These are phyloP conservation scores for Tulasnella sp. DNA, from an alignment of 768 basidiomycete species.

Conservation along the genomic window DNA sequence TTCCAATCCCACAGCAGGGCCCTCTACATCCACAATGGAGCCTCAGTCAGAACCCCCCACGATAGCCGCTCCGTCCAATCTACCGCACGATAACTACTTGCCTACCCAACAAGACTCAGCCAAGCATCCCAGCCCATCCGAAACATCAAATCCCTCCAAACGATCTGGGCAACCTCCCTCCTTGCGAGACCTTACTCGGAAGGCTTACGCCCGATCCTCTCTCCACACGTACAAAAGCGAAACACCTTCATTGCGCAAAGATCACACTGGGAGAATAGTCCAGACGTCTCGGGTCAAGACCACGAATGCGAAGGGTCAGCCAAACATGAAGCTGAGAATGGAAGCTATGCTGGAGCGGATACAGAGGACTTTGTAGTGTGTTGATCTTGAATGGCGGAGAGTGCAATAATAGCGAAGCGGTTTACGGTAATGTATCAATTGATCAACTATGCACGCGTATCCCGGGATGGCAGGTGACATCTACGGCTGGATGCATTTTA, in stretches of 20 bases:
- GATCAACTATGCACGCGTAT: too few species aligned
- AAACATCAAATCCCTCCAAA: background rate
- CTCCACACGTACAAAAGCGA: slow-evolving; percentile 46
- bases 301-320: slow-evolving; percentile 37
- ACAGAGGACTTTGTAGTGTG: too few species aligned
- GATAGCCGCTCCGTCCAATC: background rate
- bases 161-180: background rate
- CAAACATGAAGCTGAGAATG: slow-evolving; percentile 84
- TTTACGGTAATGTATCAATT: too few species aligned
- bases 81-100: background rate
- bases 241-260: background rate
- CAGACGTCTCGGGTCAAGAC: slow-evolving; percentile 24
- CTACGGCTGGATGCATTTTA: too few species aligned
- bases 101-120: background rate
- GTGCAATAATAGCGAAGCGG: too few species aligned
- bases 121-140: background rate
- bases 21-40: background rate
- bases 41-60: background rate
- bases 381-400: too few species aligned
- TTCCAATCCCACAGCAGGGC: background rate
- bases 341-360: slow-evolving; percentile 77
- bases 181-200: slow-evolving; percentile 44
- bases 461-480: too few species aligned
- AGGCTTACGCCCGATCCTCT: slow-evolving; percentile 50
- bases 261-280: slow-evolving; percentile 13